Base-by-base conservation (phyloP, 2,329 filamentous ascomycete species). In the Chrysoporthe puriensis region DNA sequence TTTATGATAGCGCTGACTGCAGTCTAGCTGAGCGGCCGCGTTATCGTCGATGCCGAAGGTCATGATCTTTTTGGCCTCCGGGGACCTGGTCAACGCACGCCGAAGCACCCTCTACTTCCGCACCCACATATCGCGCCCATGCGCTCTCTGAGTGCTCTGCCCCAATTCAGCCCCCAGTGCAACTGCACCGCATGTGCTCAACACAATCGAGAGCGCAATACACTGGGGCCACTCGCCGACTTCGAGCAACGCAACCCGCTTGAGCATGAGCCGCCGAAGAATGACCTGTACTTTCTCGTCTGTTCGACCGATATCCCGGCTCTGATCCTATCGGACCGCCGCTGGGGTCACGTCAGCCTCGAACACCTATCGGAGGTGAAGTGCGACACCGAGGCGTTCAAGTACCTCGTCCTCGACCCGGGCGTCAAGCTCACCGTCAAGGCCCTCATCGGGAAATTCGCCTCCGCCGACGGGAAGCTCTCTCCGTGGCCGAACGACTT, bases 361-460 rank as follows among this genome's bases (percentile, higher is more conserved):
- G 77, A 78, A 46, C 72, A 76, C 59, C 76, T 85, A 66, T 72
- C 73, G 60, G 78, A 79, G 7, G 75, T 84, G 64, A 74, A 77
- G 62, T 78, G 80, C 1, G 82, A 84, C 72, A 79, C 75, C 63
- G 81, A 84, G 50, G 82, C 83, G 2, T 85, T 84, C 80, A 81
- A 82, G 73, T 81, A 82, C 66, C 80, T 85, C 36, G 81, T 84
- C 6, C 78, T 85, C 13, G 81, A 85, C 67, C 77, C 81, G 18
- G 81, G 82, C 65, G 76, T 84, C 74, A 85, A 84, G 73, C 68
- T 78, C 66, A 83, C 82, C 0, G 81, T 84, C 70, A 82, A 79
- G 66, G 78, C 81, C 3, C 77, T 84, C 63, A 80, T 84, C 62
- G 81, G 82, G 66, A 83, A 82, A 72, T 84, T 84, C 68, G 79